phyloP scores from a whole-genome alignment of 1,284 basidiomycete genomes.

The Cryptococcus sp. region DNA sequence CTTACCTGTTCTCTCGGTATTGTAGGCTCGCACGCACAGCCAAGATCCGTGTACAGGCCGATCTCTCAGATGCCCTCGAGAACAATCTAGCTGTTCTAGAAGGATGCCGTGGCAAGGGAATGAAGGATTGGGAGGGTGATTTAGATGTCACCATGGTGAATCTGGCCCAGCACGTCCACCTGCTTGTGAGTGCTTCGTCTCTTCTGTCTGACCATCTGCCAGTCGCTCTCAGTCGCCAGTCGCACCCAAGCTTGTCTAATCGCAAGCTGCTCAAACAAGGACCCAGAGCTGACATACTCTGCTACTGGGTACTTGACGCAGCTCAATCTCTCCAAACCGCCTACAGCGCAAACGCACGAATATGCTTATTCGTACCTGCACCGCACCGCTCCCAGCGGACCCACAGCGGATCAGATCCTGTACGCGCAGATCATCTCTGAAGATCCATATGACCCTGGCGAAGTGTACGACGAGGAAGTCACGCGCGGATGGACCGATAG shows the following conservation, averaged over 20 bases:
- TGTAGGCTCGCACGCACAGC: constrained; percentile 26
- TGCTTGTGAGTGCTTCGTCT: constrained; percentile 29
- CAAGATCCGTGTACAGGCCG: constrained; percentile 34
- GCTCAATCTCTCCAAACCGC: constrained; percentile 35
- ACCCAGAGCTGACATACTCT: not conserved
- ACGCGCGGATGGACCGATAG: constrained; percentile 43
- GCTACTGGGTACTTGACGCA: constrained; percentile 9
- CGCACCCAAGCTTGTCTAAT: too few relatives aligned
- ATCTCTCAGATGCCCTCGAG: constrained; percentile 36
- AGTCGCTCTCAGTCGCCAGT: not conserved
- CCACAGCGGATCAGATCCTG: constrained; percentile 33
- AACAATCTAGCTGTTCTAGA: constrained; percentile 27
- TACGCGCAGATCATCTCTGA: constrained; percentile 43
- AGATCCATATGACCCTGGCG: constrained; percentile 36
- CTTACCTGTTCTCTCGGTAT: not conserved
- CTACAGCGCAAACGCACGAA: constrained; percentile 22
- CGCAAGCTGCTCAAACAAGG: too few relatives aligned
- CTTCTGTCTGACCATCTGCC: not conserved
- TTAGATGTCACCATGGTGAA: constrained; percentile 34
- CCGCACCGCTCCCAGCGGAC: constrained; percentile 15
- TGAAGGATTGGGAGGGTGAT: constrained; percentile 35
- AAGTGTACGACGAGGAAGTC: constrained; percentile 42
- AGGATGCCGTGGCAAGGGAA: constrained; percentile 15
- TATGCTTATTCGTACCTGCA: constrained; percentile 33
- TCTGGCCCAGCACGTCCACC: constrained; percentile 43